phyloP scores from a whole-genome alignment of 225 moss, liverwort and hornwort species.

The Pseudoscleropodium purum region DNA sequence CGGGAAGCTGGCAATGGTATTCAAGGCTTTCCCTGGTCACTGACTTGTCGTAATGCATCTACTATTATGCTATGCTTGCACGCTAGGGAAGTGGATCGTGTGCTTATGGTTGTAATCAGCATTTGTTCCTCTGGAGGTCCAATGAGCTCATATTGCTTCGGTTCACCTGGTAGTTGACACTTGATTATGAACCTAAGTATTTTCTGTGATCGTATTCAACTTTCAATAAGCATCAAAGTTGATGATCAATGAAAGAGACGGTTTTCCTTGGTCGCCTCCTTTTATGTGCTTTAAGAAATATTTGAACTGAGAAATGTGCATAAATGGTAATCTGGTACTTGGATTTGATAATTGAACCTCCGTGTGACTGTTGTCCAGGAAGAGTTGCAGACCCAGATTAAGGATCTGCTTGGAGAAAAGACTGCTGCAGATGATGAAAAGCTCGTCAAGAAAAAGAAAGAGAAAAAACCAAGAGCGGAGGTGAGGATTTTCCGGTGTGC shows the following conservation, averaged over 20 bases:
- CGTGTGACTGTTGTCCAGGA: conserved; percentile 33
- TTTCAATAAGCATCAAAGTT: neutral
- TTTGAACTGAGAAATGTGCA: neutral
- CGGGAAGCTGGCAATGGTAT: conserved; percentile 80
- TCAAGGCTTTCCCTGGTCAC: neutral
- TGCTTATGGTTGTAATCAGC: neutral
- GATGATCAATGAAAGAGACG: neutral
- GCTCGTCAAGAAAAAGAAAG: conserved; percentile 67
- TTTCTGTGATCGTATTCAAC: neutral
- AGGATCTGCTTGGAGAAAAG: conserved; percentile 73
- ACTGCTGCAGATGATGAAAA: conserved; percentile 89
- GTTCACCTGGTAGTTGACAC: neutral
- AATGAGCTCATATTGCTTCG: neutral
- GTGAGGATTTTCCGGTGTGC: neutral
- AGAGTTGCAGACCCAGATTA: conserved; percentile 68
- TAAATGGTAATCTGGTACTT: neutral
- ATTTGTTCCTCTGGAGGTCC: neutral
- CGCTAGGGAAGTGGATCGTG: neutral
- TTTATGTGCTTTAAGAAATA: neutral
- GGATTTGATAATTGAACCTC: neutral
- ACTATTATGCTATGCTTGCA: neutral
- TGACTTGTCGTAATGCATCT: neutral
- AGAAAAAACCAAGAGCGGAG: conserved; percentile 52
- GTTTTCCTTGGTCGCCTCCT: neutral
- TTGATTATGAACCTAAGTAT: neutral